Evolutionary conservation across 352 stramenopile species (phyloP).

Genomic region (Vaucheria bursata): DNA sequence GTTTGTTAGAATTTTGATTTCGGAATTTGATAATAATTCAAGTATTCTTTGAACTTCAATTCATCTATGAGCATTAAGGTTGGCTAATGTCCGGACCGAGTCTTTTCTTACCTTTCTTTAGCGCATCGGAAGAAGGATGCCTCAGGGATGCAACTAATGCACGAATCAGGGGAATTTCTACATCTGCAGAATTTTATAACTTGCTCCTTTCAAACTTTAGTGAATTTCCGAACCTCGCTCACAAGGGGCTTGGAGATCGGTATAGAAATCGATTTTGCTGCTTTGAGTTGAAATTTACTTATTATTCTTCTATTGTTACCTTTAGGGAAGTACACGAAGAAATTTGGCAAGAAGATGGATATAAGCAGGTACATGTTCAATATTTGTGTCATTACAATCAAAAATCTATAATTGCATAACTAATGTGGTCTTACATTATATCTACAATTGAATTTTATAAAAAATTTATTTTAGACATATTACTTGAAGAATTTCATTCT

Average conservation of each 20-base stretch:
- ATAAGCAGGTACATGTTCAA: neutral
- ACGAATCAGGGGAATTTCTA: constrained; percentile 25
- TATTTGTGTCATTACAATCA: neutral
- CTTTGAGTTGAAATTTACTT: neutral
- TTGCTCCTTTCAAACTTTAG: constrained; percentile 37
- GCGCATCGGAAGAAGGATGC: constrained; percentile 25
- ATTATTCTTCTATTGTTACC: neutral
- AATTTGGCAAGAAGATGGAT: neutral
- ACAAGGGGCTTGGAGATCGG: neutral
- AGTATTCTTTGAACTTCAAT: no score
- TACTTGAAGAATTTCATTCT: neutral
- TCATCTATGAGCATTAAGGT: no score
- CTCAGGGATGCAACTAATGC: neutral
- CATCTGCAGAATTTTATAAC: constrained; percentile 34
- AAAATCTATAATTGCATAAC: neutral
- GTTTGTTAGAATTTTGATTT: no score
- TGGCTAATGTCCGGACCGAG: constrained; percentile 23
- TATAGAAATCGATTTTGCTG: neutral
- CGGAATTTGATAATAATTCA: no score
- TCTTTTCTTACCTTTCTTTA: constrained; percentile 24
- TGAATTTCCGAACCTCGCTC: constrained; percentile 18
- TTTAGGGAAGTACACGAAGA: neutral
- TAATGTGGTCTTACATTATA: neutral
- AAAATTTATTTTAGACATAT: neutral
- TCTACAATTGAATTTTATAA: neutral